Base-by-base conservation (phyloP, 768 basidiomycete genomes). In the Atractiella rhizophila region DNA sequence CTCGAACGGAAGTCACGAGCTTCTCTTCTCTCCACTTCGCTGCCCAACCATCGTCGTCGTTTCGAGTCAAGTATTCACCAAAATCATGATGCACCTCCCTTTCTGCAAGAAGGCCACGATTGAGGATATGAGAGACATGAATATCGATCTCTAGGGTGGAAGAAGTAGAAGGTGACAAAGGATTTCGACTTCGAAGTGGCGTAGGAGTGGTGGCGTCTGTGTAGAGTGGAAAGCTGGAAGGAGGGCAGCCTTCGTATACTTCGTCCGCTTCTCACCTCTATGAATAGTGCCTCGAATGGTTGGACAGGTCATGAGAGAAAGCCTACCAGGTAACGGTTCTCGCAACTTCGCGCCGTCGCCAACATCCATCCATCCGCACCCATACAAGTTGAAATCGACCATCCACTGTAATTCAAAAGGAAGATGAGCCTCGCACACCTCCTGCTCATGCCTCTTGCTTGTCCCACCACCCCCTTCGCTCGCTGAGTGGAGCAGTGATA, bases 381-480 rank as follows among this genome's bases (percentile, higher is more conserved):
- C 88, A 51, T 85, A 88, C 20, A 96, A 65, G 43, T 81, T 82
- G 54, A 79, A 85, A 60, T 98, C 88, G 57, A 74, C 76, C 68
- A 94, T 67, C 61, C 94, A 91, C 60, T 94, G 86, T 27, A 94
- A 65, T 20, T 71, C 60, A 57, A 71, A 91, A 54, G 72, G 76
- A 54, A 96, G 65, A 61, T 98, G 88, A 46, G 74, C 78, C 59
- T 96, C 91, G 57, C 72, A 91, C 10, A 80, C 68, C 35, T 66
- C 64, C 59, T 79, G 85, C 23, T 69, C 68, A 20, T 71, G 75
- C 16, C 23, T 27, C 37, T 29, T 11, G 16, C 29, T 21, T 4
- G 30, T 11, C 31, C 18, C 15, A 7, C 6, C 43, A 34, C 45
- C 49, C 11, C 19, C 10, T 16, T 18, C 27, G 8, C 15, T 32